Evolutionary conservation across 2,329 filamentous ascomycete species (phyloP).

Genomic region (Leptographium flavum): DNA sequence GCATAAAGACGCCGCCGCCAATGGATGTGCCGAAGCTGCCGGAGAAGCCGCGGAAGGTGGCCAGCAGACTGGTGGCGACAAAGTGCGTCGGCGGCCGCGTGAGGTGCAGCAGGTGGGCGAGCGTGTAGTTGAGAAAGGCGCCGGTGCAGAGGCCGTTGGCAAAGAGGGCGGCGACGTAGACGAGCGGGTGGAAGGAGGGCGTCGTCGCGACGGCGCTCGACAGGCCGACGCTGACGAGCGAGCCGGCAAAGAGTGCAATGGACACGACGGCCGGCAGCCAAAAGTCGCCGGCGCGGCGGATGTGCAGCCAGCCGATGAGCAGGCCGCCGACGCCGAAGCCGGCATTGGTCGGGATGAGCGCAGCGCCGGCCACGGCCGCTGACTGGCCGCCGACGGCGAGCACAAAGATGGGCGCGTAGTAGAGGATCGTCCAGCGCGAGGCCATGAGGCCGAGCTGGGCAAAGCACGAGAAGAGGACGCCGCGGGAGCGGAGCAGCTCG

Average conservation of each 20-base stretch:
- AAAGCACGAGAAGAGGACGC: conserved; percentile 58
- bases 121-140: conserved; percentile 62
- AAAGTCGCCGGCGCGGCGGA: conserved; percentile 58
- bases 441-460: conserved; percentile 68
- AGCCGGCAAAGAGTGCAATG: conserved; percentile 42
- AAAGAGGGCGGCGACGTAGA: conserved; percentile 48
- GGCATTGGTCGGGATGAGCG: conserved; percentile 67
- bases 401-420: conserved; percentile 69
- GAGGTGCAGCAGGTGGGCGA: conserved; percentile 66
- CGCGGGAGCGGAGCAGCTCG: conserved; percentile 52
- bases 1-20: conserved; percentile 60
- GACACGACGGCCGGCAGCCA: conserved; percentile 49
- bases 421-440: conserved; percentile 65
- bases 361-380: conserved; percentile 56
- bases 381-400: conserved; percentile 59
- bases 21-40: conserved; percentile 70
- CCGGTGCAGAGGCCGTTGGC: conserved; percentile 60
- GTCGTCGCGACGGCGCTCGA: conserved; percentile 31
- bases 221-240: conserved; percentile 38
- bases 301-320: conserved; percentile 60
- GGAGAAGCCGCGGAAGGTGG: conserved; percentile 70
- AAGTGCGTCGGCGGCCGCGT: conserved; percentile 53
- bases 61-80: conserved; percentile 59
- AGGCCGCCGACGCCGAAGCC: conserved; percentile 67
- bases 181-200: conserved; percentile 35